Conservation (phyloP, 2,329 filamentous ascomycete genomes). For the Colletotrichum chrysophilum region DNA sequence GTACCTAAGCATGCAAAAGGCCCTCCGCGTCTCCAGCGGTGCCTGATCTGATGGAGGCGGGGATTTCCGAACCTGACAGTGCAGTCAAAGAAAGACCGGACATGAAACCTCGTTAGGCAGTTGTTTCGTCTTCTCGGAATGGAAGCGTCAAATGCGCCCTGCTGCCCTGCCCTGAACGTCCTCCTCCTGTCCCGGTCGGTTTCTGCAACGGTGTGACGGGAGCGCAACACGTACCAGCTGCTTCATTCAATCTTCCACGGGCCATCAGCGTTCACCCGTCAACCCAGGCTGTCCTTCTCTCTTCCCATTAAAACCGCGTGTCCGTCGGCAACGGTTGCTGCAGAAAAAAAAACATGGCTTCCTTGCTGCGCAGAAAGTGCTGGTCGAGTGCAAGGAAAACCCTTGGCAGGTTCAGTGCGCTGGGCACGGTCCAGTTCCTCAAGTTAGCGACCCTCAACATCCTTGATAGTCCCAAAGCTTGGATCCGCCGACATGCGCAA, state of each 20-base stretch:
- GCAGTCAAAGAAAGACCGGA: background rate
- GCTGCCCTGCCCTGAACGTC: background rate
- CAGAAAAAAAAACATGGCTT: background rate
- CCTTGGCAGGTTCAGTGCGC: background rate
- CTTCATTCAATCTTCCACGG: background rate
- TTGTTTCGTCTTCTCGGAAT: background rate
- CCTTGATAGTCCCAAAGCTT: background rate
- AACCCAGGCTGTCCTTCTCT: background rate
- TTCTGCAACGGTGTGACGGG: background rate
- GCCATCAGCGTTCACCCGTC: background rate
- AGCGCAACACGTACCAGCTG: background rate
- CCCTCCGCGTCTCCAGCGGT: background rate
- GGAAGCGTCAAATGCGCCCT: background rate
- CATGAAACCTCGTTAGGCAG: constrained; percentile 6
- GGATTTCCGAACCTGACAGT: background rate
- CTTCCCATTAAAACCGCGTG: background rate
- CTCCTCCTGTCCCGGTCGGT: background rate
- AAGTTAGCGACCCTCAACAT: background rate
- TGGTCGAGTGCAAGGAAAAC: background rate
- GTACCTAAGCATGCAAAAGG: background rate
- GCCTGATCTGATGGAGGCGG: background rate
- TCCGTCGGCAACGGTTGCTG: background rate
- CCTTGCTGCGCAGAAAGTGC: background rate
- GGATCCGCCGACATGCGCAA: background rate
- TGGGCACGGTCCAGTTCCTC: constrained; percentile 1